Conservation (phyloP, 2,329 filamentous ascomycete genomes). For the Amauroascus verrucosus region DNA sequence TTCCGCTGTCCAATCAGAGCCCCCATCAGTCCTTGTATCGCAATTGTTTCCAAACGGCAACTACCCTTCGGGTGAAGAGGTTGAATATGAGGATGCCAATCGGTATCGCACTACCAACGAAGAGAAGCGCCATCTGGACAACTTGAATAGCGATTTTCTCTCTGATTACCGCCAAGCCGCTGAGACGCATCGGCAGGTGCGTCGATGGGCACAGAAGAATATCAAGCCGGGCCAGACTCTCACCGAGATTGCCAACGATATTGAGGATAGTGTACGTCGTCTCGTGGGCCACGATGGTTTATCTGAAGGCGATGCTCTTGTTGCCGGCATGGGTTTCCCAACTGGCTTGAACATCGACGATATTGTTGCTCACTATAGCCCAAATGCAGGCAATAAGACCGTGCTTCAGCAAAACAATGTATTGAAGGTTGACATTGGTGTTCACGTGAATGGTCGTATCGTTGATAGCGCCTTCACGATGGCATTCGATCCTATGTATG, state of each 20-base stretch:
- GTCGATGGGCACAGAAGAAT: constrained; percentile 40
- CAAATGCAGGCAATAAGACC: constrained; percentile 56
- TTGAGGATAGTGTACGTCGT: constrained; percentile 46
- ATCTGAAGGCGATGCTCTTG: constrained; percentile 42
- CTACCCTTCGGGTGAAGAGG: constrained; percentile 41
- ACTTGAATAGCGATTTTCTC: constrained; percentile 40
- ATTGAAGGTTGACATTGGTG: constrained; percentile 73
- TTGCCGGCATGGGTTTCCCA: constrained; percentile 47
- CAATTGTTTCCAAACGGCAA: constrained; percentile 35
- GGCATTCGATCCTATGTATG: constrained; percentile 63
- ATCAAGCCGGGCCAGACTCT: constrained; percentile 44
- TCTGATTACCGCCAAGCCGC: constrained; percentile 48
- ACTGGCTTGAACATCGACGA: constrained; percentile 47
- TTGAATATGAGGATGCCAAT: constrained; percentile 33
- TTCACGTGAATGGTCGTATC: constrained; percentile 69
- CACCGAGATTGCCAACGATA: constrained; percentile 42
- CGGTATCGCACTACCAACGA: constrained; percentile 39
- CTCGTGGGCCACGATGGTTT: constrained; percentile 44
- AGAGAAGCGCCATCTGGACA: constrained; percentile 35
- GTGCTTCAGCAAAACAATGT: constrained; percentile 63
- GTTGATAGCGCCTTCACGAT: constrained; percentile 75
- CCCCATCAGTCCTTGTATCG: constrained; percentile 39
- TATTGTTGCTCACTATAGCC: constrained; percentile 47
- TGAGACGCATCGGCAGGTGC: constrained; percentile 47
- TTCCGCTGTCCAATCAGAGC: constrained; percentile 33